Conservation (phyloP, 257 asterid genomes). For the Ajuga chamaepitys region DNA sequence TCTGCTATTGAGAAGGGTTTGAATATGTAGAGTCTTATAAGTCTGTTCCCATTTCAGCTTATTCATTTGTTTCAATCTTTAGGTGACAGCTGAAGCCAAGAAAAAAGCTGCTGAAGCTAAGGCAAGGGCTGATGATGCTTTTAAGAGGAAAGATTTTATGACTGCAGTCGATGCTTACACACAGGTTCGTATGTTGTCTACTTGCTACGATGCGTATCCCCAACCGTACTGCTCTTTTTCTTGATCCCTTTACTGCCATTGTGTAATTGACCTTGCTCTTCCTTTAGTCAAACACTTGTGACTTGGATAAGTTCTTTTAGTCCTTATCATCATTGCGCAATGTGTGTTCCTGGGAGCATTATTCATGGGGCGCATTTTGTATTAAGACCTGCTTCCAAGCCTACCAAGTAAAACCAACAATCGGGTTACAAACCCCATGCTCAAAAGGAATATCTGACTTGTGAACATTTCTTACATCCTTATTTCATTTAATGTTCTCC, state of each 20-base stretch:
- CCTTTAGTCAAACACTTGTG: not conserved
- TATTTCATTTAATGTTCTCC: not conserved
- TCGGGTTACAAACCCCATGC: not conserved
- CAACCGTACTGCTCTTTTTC: not conserved
- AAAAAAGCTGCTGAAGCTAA: constrained; percentile 82
- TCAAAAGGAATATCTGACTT: not conserved
- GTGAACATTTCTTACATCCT: not conserved
- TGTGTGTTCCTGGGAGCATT: not conserved
- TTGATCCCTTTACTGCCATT: not conserved
- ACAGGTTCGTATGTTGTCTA: constrained; percentile 45
- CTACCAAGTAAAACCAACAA: not conserved
- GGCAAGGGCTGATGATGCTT: constrained; percentile 80
- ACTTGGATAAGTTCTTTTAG: not conserved
- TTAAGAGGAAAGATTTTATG: constrained; percentile 56
- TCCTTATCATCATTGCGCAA: not conserved
- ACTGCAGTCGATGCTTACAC: constrained; percentile 85
- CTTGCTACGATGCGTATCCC: not conserved
- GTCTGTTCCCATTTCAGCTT: not conserved
- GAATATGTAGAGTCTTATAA: not conserved
- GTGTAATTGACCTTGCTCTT: not conserved
- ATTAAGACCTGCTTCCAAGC: not conserved
- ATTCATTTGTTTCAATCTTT: constrained; percentile 9
- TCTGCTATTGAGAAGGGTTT: constrained; percentile 6
- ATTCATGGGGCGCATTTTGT: not conserved
- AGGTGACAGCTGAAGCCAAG: constrained; percentile 86